Evolutionary conservation across 345 rosid genomes (phyloP).

Genomic region (Camelina hispida): DNA sequence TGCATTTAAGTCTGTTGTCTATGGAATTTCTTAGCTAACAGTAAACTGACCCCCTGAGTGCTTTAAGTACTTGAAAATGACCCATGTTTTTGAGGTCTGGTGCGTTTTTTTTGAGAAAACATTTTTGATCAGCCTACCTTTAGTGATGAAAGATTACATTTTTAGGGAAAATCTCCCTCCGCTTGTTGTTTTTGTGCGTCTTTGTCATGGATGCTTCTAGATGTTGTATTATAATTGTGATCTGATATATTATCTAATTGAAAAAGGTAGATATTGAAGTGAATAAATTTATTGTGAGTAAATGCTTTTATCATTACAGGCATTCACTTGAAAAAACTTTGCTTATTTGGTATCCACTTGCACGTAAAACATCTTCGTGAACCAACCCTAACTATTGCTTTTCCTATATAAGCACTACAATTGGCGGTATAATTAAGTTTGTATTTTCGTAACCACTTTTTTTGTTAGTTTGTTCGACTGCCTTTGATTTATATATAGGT

Average conservation of each 20-base stretch:
- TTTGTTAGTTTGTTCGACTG: neutral
- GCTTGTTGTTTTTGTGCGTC: slow-evolving; percentile 12
- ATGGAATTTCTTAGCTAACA: neutral
- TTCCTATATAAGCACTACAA: slow-evolving; percentile 5
- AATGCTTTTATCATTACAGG: slow-evolving; percentile 2
- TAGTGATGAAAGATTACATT: neutral
- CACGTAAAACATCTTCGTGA: slow-evolving; percentile 12
- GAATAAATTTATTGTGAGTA: neutral
- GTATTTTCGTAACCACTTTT: neutral
- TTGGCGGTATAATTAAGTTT: neutral
- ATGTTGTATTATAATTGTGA: slow-evolving; percentile 11
- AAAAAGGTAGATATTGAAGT: neutral
- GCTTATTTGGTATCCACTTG: slow-evolving; percentile 24
- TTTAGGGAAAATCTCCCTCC: neutral
- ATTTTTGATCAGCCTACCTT: neutral
- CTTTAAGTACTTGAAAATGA: slow-evolving; percentile 24
- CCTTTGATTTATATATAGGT: neutral
- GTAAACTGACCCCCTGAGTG: slow-evolving; percentile 9
- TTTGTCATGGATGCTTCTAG: slow-evolving; percentile 23
- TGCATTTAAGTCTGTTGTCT: slow-evolving; percentile 21
- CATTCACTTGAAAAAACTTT: neutral
- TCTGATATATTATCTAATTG: neutral
- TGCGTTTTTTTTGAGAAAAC: neutral
- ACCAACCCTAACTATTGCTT: neutral
- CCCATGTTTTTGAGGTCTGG: neutral